phyloP scores from a whole-genome alignment of 1,284 basidiomycete genomes.

The Termitomyces sp. region DNA sequence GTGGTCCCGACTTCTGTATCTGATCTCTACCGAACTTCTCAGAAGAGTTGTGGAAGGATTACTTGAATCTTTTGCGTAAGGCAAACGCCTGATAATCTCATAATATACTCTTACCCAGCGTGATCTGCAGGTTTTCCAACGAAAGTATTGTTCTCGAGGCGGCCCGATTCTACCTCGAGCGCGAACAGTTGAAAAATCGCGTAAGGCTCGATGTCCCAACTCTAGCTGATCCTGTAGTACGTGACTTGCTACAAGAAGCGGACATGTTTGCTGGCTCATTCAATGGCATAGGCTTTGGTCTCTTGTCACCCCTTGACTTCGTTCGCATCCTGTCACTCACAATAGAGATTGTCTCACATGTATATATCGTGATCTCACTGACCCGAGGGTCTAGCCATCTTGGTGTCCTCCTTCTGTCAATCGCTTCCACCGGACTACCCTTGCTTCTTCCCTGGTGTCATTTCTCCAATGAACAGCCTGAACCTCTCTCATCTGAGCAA shows the following conservation, averaged over 20 bases:
- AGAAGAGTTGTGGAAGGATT: slow-evolving; percentile 59
- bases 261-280: slow-evolving; percentile 76
- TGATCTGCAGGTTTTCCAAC: slow-evolving; percentile 49
- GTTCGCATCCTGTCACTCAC: slow-evolving; percentile 65
- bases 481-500: slow-evolving; percentile 41
- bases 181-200: slow-evolving; percentile 70
- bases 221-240: slow-evolving; percentile 61
- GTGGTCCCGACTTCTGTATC: slow-evolving; percentile 52
- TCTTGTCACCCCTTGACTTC: slow-evolving; percentile 73
- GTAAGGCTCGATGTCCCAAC: slow-evolving; percentile 75
- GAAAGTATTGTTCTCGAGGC: slow-evolving; percentile 66
- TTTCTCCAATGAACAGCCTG: slow-evolving; percentile 33
- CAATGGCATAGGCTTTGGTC: slow-evolving; percentile 62
- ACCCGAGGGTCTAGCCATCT: slow-evolving; percentile 52
- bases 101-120: slow-evolving; percentile 12
- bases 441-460: slow-evolving; percentile 46
- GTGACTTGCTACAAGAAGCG: slow-evolving; percentile 77
- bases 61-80: slow-evolving; percentile 72
- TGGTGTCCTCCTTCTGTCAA: slow-evolving; percentile 53
- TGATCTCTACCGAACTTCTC: slow-evolving; percentile 56
- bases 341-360: slow-evolving; percentile 66
- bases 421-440: slow-evolving; percentile 52
- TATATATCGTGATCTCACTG: slow-evolving; percentile 63
- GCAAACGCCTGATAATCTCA: slow-evolving; percentile 15
- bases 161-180: slow-evolving; percentile 67